phyloP scores from a whole-genome alignment of 2,329 filamentous ascomycete genomes.

The Penicillium sp. region DNA sequence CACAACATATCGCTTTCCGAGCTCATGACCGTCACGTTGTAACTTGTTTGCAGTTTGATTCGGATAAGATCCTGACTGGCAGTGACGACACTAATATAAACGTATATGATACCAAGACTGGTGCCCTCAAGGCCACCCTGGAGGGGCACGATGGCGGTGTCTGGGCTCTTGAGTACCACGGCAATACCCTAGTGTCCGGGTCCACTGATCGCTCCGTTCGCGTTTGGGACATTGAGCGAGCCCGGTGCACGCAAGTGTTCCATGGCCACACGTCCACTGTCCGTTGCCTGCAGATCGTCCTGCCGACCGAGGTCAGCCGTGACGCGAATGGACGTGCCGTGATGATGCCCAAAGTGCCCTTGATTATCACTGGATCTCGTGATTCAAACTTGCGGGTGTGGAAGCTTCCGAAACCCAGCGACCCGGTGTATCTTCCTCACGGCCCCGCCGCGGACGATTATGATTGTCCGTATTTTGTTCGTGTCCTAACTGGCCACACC shows the following conservation, averaged over 20 bases:
- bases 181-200: conserved; percentile 90
- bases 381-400: conserved; percentile 94
- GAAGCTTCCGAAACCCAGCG: conserved; percentile 81
- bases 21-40: conserved; percentile 96
- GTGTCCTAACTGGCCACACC: conserved; percentile 79
- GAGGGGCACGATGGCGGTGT: conserved; percentile 96
- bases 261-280: conserved; percentile 98
- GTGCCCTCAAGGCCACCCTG: conserved; percentile 76
- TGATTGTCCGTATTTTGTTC: conserved; percentile 93
- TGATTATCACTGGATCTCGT: conserved; percentile 96
- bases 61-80: conserved; percentile 95
- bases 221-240: conserved; percentile 98
- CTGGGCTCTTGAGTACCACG: conserved; percentile 95
- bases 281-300: conserved; percentile 88
- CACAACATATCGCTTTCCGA: conserved; percentile 91
- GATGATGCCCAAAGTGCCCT: conserved; percentile 88
- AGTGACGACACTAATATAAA: conserved; percentile 98
- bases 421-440: conserved; percentile 75
- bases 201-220: conserved; percentile 96
- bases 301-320: conserved; percentile 76
- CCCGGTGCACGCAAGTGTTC: conserved; percentile 90
- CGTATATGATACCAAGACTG: conserved; percentile 96
- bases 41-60: conserved; percentile 95
- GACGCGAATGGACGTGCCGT: conserved; percentile 70
- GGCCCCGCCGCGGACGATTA: conserved; percentile 69